These are phyloP conservation scores for Xylaria sp. DNA, from an alignment of 2,329 filamentous ascomycete species.

Conservation along the genomic window DNA sequence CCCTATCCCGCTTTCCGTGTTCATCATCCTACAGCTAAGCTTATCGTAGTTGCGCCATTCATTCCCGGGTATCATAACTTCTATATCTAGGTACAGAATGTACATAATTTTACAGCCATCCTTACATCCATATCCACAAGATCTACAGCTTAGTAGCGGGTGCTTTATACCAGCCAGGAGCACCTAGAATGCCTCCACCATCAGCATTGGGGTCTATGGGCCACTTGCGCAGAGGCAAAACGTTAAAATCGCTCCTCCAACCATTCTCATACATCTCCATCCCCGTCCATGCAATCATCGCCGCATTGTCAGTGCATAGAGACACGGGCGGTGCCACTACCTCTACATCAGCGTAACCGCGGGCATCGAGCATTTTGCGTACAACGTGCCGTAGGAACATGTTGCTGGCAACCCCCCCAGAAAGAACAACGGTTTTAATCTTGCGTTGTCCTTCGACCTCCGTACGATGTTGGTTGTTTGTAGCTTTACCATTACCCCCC, in stretches of 20 bases:
- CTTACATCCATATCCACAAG: background rate
- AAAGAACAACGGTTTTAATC: slow-evolving; percentile 67
- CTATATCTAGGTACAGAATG: slow-evolving; percentile 3
- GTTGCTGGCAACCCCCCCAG: slow-evolving; percentile 91
- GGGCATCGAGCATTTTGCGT: slow-evolving; percentile 61
- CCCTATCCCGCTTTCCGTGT: background rate
- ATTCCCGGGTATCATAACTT: slow-evolving; percentile 9
- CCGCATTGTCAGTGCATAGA: slow-evolving; percentile 92
- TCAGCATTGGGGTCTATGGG: slow-evolving; percentile 66
- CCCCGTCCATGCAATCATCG: slow-evolving; percentile 95
- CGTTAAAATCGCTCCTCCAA: slow-evolving; percentile 66
- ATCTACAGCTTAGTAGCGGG: background rate
- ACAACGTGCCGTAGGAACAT: slow-evolving; percentile 74
- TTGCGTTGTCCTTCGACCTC: slow-evolving; percentile 11
- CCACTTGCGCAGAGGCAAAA: slow-evolving; percentile 72
- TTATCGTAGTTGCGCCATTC: background rate
- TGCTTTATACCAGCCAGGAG: slow-evolving; percentile 52
- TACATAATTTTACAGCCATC: slow-evolving; percentile 1
- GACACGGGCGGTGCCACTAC: slow-evolving; percentile 76
- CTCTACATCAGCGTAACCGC: slow-evolving; percentile 65
- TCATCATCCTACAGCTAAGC: background rate
- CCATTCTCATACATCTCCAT: slow-evolving; percentile 90
- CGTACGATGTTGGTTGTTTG: background rate
- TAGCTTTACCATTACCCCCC: slow-evolving; percentile 23
- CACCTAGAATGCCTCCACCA: slow-evolving; percentile 71